Percentiles rank a stretch among this genome's conserved stretches.
These are phyloP conservation scores for Porodaedalea pini DNA, from an alignment of 1,284 basidiomycete genomes.

Conservation along the genomic window DNA sequence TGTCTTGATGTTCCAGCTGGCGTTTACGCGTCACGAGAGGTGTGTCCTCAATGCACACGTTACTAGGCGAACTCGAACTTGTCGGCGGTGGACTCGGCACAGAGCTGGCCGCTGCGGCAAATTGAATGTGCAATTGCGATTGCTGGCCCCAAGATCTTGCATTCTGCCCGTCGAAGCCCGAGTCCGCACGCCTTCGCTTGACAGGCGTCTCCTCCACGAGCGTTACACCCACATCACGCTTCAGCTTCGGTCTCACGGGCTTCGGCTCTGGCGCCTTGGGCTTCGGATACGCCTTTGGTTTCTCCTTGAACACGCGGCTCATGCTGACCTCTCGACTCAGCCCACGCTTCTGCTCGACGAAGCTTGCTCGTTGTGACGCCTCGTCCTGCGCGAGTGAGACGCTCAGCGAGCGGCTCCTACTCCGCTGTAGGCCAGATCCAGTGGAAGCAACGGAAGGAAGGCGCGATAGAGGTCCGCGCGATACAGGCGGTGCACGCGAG, in stretches of 20 bases:
- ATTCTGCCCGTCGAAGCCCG: background rate
- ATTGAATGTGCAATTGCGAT: background rate
- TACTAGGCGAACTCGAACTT: background rate
- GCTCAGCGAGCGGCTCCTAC: constrained; percentile 62
- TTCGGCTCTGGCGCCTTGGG: background rate
- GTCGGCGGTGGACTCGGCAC: constrained; percentile 5
- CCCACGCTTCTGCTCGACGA: constrained; percentile 39
- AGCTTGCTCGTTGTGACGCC: constrained; percentile 41
- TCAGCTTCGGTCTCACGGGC: background rate
- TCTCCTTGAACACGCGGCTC: constrained; percentile 59
- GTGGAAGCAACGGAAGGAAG: too few relatives aligned
- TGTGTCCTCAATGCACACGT: constrained; percentile 9
- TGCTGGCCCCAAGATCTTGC: too few relatives aligned
- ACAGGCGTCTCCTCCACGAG: constrained; percentile 7
- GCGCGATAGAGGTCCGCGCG: too few relatives aligned
- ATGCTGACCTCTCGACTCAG: constrained; percentile 68
- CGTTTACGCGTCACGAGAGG: background rate
- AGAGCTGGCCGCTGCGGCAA: background rate
- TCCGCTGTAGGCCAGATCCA: background rate
- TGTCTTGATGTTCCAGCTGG: background rate
- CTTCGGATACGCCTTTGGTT: background rate
- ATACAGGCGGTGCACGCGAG: too few relatives aligned
- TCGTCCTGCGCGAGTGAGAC: constrained; percentile 54
- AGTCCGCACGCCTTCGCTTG: background rate
- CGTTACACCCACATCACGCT: constrained; percentile 6